phyloP scores from a whole-genome alignment of 2,329 filamentous ascomycete genomes.

The Ceratocystis cubensis region DNA sequence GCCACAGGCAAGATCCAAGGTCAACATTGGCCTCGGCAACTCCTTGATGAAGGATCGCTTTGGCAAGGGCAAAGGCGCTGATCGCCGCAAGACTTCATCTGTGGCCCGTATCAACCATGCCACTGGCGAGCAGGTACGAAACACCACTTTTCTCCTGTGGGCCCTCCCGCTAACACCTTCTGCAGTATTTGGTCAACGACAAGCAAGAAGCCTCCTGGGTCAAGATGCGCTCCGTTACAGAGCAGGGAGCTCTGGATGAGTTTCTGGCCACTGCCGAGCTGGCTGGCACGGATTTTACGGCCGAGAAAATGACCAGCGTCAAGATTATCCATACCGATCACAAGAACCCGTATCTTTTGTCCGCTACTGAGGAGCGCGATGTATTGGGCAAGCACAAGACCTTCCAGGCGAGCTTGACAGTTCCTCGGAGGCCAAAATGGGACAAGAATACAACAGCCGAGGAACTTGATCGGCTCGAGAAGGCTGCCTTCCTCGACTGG shows the following conservation, averaged over 20 bases:
- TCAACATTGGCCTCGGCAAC: constrained; percentile 87
- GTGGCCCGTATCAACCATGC: constrained; percentile 60
- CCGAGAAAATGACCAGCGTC: constrained; percentile 97
- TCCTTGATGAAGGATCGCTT: constrained; percentile 98
- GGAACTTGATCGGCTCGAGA: constrained; percentile 67
- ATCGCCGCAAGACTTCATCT: constrained; percentile 56
- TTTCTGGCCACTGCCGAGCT: constrained; percentile 92
- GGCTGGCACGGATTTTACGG: constrained; percentile 96
- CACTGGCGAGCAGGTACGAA: constrained; percentile 57
- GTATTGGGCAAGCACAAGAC: constrained; percentile 69
- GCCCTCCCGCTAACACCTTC: constrained; percentile 23
- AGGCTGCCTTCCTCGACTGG: constrained; percentile 75
- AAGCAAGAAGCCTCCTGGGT: constrained; percentile 90
- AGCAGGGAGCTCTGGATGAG: constrained; percentile 92
- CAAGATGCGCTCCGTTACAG: constrained; percentile 97
- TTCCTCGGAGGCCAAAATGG: constrained; percentile 83
- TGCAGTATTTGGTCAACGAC: constrained; percentile 76
- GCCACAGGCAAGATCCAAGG: constrained; percentile 78
- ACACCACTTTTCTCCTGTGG: neutral
- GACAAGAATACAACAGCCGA: constrained; percentile 70
- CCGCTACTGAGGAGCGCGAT: constrained; percentile 67
- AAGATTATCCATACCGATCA: constrained; percentile 97
- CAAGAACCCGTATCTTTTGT: constrained; percentile 86
- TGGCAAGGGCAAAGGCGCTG: constrained; percentile 75
- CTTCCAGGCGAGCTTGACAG: constrained; percentile 68